Evolutionary conservation across 257 asterid species (phyloP).

Genomic region (Nemophila menziesii): DNA sequence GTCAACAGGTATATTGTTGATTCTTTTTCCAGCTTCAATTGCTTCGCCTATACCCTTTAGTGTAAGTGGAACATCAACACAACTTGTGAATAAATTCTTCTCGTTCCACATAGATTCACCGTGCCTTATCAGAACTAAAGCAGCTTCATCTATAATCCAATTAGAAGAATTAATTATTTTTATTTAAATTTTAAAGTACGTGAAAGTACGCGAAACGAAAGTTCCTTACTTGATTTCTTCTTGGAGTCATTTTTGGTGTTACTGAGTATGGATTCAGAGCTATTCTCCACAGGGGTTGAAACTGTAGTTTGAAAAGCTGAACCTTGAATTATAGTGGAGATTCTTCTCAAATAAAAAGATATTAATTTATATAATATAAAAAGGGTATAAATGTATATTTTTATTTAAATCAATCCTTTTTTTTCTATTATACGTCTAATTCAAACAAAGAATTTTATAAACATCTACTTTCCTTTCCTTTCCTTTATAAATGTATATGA

Average conservation of each 20-base stretch:
- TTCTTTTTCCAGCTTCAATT: constrained; percentile 86
- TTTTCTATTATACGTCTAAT: too few relatives aligned
- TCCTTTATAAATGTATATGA: too few relatives aligned
- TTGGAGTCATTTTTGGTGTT: constrained; percentile 34
- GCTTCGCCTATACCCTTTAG: constrained; percentile 92
- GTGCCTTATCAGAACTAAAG: constrained; percentile 80
- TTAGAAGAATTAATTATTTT: not conserved
- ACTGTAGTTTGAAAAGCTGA: constrained; percentile 41
- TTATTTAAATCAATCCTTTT: too few relatives aligned
- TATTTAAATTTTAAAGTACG: not conserved
- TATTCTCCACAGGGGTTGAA: constrained; percentile 4
- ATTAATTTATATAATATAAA: too few relatives aligned
- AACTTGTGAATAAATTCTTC: constrained; percentile 91
- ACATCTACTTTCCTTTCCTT: too few relatives aligned
- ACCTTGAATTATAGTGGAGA: constrained; percentile 33
- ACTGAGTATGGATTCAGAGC: constrained; percentile 40
- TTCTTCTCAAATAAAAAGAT: too few relatives aligned
- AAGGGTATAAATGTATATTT: too few relatives aligned
- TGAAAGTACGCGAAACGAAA: not conserved
- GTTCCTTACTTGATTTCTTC: constrained; percentile 61
- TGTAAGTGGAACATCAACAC: constrained; percentile 93
- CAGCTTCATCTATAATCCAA: constrained; percentile 61
- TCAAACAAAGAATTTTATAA: too few relatives aligned
- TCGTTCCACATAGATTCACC: constrained; percentile 99
- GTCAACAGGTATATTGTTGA: constrained; percentile 89